These are phyloP conservation scores for Curvularia lunata DNA, from an alignment of 2,329 filamentous ascomycete species.

Conservation along the genomic window DNA sequence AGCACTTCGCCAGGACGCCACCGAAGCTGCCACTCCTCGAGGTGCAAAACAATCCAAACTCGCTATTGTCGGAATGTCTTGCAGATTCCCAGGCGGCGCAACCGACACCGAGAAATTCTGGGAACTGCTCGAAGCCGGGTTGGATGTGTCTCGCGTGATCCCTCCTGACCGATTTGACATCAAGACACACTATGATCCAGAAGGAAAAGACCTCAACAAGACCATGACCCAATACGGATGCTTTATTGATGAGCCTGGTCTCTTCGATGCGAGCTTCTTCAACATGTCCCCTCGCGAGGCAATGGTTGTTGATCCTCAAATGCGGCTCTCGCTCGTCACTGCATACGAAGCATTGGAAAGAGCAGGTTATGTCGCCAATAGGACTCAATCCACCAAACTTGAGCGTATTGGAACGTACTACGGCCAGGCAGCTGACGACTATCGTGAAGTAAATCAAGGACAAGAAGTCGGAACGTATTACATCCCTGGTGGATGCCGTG, in stretches of 20 bases:
- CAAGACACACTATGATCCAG: slow-evolving; percentile 28
- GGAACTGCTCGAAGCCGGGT: slow-evolving; percentile 40
- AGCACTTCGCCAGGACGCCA: background rate
- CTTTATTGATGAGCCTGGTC: slow-evolving; percentile 34
- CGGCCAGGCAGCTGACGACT: slow-evolving; percentile 45
- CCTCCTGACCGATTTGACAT: slow-evolving; percentile 37
- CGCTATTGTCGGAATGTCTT: slow-evolving; percentile 49
- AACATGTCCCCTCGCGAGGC: slow-evolving; percentile 42
- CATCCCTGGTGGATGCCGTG: slow-evolving; percentile 60
- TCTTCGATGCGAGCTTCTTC: slow-evolving; percentile 40
- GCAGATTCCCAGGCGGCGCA: slow-evolving; percentile 41
- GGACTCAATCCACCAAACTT: slow-evolving; percentile 34
- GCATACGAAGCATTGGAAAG: slow-evolving; percentile 39
- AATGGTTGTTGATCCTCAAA: slow-evolving; percentile 29
- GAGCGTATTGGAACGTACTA: slow-evolving; percentile 46
- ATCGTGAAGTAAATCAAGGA: slow-evolving; percentile 25
- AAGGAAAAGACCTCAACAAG: slow-evolving; percentile 26
- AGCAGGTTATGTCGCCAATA: slow-evolving; percentile 34
- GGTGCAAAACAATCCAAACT: slow-evolving; percentile 18
- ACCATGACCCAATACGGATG: slow-evolving; percentile 29
- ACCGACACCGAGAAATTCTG: slow-evolving; percentile 43
- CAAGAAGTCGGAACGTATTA: slow-evolving; percentile 60
- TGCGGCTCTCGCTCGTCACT: slow-evolving; percentile 29
- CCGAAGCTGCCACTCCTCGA: slow-evolving; percentile 1
- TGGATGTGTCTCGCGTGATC: slow-evolving; percentile 38